Evolutionary conservation across 257 asterid species (phyloP), one percentile per base, ranked within the genome.

Genomic region (Solanum etuberosum): DNA sequence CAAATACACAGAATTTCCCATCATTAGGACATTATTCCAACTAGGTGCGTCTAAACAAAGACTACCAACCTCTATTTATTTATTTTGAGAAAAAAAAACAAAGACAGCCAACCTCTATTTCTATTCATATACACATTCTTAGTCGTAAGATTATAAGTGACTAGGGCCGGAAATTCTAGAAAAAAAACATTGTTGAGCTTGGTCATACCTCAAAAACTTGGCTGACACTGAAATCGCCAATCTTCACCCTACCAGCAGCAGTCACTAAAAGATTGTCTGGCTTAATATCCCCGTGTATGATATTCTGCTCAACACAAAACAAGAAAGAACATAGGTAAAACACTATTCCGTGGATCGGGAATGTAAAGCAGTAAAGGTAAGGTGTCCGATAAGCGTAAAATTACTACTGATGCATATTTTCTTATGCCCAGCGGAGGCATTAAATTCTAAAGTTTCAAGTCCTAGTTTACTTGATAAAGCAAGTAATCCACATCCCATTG

Each of bases 181-280:
- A 15, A 25, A 20, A 16, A 3, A 23, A 4, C 7, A 78, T 78
- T 15, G 38, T 27, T 78, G 84, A 43, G 84, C 12, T 3, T 8
- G 37, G 16, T 9, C 46, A 85, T 89, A 97, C 99, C 99, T 97
- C 99, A 82, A 94, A 94, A 89, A 94, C 97, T 92, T 96, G 99
- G 93, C 99, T 96, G 90, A 97, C 98, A 27, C 99, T 96, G 89
- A 96, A 97, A 92, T 97, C 99, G 59, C 95, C 99, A 83, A 97
- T 96, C 94, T 97, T 97, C 89, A 96, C 97, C 5, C 91, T 91
- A 89, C 99, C 99, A 61, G 97, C 92, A 88, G 92, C 91, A 86
- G 98, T 92, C 86, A 97, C 94, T 91, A 97, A 87, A 83, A 97
- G 95, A 87, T 97, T 97, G 88, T 97, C 99, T 34, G 99, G 99